Evolutionary conservation across 352 stramenopile species (phyloP), one percentile per base, ranked within the genome.

Genomic region (Nothophytophthora sp.): DNA sequence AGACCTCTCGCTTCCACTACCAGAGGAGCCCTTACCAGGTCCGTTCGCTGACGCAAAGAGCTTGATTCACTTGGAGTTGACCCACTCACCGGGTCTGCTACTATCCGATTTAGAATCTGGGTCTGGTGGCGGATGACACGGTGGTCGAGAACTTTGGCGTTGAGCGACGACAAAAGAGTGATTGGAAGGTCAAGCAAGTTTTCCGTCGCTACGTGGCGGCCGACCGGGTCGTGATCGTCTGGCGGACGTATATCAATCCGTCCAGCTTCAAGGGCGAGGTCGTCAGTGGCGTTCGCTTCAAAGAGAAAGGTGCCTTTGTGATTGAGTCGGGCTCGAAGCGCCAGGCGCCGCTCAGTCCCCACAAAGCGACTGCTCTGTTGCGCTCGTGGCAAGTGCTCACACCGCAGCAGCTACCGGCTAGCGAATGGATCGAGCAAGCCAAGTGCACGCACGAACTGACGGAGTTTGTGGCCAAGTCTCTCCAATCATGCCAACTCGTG

Each of bases 71-170:
- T 34, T 34, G 29, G n/a, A n/a, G n/a, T n/a, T n/a, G n/a, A n/a
- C n/a, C n/a, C n/a, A n/a, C n/a, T n/a, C n/a, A n/a, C n/a, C 29
- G 10, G 29, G 29, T 34, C 15, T 15, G n/a, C n/a, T n/a, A n/a
- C n/a, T n/a, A n/a, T n/a, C n/a, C n/a, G 23, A 48, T 40, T n/a
- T 27, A 56, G 6, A 30, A 58, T 20, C 40, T 32, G 6, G 27
- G 11, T 12, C 32, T 54, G 19, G 30, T 57, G 4, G 22, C 51
- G 1, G 73, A 84, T 42, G 72, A 88, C 33, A 84, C 70, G 8
- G 76, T 90, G 13, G 38, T 73, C 8, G 79, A 90, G 49, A 79
- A 71, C 57, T 81, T 86, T 58, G 71, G 70, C 19, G 55, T 90
- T 1, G 70, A 81, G 55, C 60, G 86, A 34, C 55, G 75, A 39